Base-by-base conservation (phyloP, 2,329 filamentous ascomycete genomes). In the Colletotrichum sojae region DNA sequence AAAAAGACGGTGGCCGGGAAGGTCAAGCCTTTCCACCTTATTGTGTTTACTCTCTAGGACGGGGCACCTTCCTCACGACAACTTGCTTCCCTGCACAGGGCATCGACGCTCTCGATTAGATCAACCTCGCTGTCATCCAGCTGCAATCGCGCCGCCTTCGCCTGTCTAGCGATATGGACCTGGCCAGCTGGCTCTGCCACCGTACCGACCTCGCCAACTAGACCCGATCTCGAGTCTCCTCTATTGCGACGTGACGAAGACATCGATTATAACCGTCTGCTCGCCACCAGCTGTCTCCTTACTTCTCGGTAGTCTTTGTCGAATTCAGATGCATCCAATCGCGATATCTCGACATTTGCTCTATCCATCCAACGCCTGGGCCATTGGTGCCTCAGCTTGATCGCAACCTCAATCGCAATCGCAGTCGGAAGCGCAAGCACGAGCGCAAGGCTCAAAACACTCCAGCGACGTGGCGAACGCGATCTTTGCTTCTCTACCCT, bases 291-390 rank as follows among this genome's bases (percentile, higher is more conserved):
- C 58, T 8, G 18, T 25, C 51, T n/a, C 16, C 48, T 48, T 59
- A n/a, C 27, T 39, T 27, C 27, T 54, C 18, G 20, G 20, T 53
- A 40, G 31, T 20, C 15, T 22, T 15, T 9, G 55, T 52, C 31
- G 36, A 55, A 36, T 31, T 54, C 56, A 45, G 54, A 69, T 67
- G 63, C 62, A 56, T 62, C 52, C 55, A 54, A 53, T 43, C 16
- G 20, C 31, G 6, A 36, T 25, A 63, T 31, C 25, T 51, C 60
- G 27, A 20, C 15, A 39, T 63, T 46, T 39, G 25, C 49, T 45
- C 16, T 31, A 13, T 22, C 18, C 46, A 49, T 36, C 31, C 46
- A 31, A 49, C n/a, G 60, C 51, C 36, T 20, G 52, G 52, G 45
- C 25, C n/a, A 18, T 22, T 36, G 39, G 13, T 31, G 10, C 52